Percentiles rank a stretch among this genome's conserved stretches.
Conservation (phyloP, 345 rosid species). For the Arabidopsis thaliana region TAIR10.1 NC_003074.8:21292501-21293000, state of each 20-base stretch:
- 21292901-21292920: background rate
- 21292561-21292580: conserved; percentile 77
- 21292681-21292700: conserved; percentile 82
- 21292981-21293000: conserved; percentile 11
- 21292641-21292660: conserved; percentile 90
- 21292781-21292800: background rate
- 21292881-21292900: conserved; percentile 4
- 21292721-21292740: conserved; percentile 26
- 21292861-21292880: background rate
- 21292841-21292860: conserved; percentile 6
- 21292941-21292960: conserved; percentile 8
- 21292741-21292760: conserved; percentile 1
- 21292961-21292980: conserved; percentile 17
- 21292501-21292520: conserved; percentile 87
- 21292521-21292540: conserved; percentile 92
- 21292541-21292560: conserved; percentile 79
- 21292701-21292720: background rate
- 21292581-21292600: conserved; percentile 70
- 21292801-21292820: conserved; percentile 18
- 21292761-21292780: background rate
- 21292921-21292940: background rate
- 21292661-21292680: conserved; percentile 70
- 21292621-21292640: conserved; percentile 87
- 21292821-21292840: conserved; percentile 25
- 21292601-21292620: conserved; percentile 78